Conservation (phyloP, 2,329 filamentous ascomycete genomes). For the Pseudocercospora eumusae region DNA sequence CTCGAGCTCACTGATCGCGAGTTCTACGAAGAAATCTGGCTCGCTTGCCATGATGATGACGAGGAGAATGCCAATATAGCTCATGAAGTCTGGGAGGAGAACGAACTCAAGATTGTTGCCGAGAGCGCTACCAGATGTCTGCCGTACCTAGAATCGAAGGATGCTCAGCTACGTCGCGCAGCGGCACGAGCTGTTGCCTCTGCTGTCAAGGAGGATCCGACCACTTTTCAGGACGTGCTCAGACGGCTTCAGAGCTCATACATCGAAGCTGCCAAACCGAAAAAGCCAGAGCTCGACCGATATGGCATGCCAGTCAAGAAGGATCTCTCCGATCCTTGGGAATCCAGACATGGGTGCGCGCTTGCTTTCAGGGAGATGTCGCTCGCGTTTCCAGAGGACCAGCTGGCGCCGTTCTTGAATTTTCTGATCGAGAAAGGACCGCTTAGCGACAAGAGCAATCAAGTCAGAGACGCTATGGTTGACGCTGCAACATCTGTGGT, state of each 20-base stretch:
- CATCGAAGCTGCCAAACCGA: conserved; percentile 75
- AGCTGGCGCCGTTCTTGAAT: conserved; percentile 75
- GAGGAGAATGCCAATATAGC: conserved; percentile 83
- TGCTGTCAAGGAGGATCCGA: conserved; percentile 62
- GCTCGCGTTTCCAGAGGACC: conserved; percentile 64
- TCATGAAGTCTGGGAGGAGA: conserved; percentile 92
- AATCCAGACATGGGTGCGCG: conserved; percentile 84
- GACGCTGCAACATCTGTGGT: conserved; percentile 84
- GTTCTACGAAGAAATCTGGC: conserved; percentile 89
- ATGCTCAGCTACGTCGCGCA: conserved; percentile 78
- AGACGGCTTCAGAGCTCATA: conserved; percentile 70
- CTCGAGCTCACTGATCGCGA: conserved; percentile 85
- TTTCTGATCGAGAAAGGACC: conserved; percentile 87
- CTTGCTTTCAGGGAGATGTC: conserved; percentile 83
- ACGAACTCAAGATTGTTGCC: conserved; percentile 69
- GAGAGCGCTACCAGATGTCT: conserved; percentile 65
- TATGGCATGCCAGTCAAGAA: conserved; percentile 93
- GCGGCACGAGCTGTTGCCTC: conserved; percentile 80
- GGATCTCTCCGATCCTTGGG: conserved; percentile 87
- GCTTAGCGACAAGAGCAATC: conserved; percentile 75
- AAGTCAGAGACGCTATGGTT: conserved; percentile 86
- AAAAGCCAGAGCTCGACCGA: conserved; percentile 80
- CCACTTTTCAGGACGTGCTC: conserved; percentile 64
- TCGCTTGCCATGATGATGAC: conserved; percentile 87
- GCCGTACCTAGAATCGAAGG: conserved; percentile 76